Percentiles rank a stretch among this genome's conserved stretches.
Evolutionary conservation across 257 asterid genomes (phyloP).

Genomic region (Handroanthus guayacan): DNA sequence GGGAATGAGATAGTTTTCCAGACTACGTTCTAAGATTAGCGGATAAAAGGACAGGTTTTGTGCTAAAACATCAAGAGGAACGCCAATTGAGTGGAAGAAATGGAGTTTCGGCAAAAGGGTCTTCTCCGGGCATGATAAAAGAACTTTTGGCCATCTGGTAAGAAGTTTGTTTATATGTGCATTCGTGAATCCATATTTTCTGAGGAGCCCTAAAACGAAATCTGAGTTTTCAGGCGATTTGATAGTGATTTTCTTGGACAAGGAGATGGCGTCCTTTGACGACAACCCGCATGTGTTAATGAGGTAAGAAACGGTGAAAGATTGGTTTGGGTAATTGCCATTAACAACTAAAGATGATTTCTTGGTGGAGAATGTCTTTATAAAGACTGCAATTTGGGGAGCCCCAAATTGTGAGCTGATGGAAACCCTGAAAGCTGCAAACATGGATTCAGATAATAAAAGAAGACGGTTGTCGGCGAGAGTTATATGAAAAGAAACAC

Average conservation of each 20-base stretch:
- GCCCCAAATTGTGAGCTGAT: slow-evolving; percentile 2
- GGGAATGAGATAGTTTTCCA: slow-evolving; percentile 31
- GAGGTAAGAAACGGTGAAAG: slow-evolving; percentile 36
- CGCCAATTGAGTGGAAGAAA: slow-evolving; percentile 41
- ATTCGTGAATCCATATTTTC: slow-evolving; percentile 37
- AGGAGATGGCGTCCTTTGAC: slow-evolving; percentile 9
- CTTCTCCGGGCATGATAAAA: slow-evolving; percentile 9
- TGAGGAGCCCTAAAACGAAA: slow-evolving; percentile 24
- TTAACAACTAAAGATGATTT: background rate
- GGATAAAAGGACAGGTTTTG: slow-evolving; percentile 7
- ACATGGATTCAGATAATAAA: background rate
- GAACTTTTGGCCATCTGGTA: slow-evolving; percentile 9
- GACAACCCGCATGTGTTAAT: slow-evolving; percentile 38
- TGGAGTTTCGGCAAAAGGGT: slow-evolving; percentile 45
- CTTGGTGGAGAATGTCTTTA: slow-evolving; percentile 1
- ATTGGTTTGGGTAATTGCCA: background rate
- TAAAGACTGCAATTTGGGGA: slow-evolving; percentile 3
- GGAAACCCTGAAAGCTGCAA: slow-evolving; percentile 6
- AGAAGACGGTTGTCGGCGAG: no score
- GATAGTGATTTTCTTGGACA: slow-evolving; percentile 24
- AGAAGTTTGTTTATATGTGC: slow-evolving; percentile 26
- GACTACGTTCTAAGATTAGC: slow-evolving; percentile 18
- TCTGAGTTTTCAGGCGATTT: slow-evolving; percentile 14
- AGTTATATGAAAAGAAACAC: no score
- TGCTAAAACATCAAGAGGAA: slow-evolving; percentile 14